Percentiles rank a stretch among this genome's conserved stretches.
These are phyloP conservation scores for Populus deltoides DNA, from an alignment of 345 rosid genomes.

Conservation along the genomic window DNA sequence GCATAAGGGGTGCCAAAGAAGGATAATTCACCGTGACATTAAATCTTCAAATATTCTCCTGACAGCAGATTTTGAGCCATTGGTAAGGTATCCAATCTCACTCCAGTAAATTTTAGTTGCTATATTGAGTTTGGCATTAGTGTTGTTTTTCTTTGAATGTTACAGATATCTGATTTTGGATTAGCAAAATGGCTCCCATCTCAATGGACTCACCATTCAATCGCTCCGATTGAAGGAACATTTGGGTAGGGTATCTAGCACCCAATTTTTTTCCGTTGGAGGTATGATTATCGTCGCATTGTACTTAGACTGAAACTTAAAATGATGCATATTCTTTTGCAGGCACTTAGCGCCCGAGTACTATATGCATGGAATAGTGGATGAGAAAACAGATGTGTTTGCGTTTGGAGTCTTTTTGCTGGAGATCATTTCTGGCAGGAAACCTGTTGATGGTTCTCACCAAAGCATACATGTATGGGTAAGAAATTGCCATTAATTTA, in stretches of 20 bases:
- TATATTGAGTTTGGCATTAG: neutral
- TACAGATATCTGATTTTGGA: conserved; percentile 90
- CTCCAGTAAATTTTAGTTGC: neutral
- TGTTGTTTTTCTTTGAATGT: neutral
- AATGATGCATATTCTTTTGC: neutral
- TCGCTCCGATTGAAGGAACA: conserved; percentile 97
- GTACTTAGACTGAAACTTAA: neutral
- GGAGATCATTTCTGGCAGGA: conserved; percentile 84
- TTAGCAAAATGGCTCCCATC: conserved; percentile 98
- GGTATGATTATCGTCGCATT: neutral
- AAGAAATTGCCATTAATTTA: conserved; percentile 12
- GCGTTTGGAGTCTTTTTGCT: conserved; percentile 91
- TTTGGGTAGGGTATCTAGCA: conserved; percentile 58
- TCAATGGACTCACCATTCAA: conserved; percentile 97
- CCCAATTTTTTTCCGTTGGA: neutral
- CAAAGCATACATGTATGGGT: conserved; percentile 95
- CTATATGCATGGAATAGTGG: conserved; percentile 93
- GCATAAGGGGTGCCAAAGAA: conserved; percentile 86
- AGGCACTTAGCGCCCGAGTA: conserved; percentile 98
- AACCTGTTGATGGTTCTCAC: conserved; percentile 84
- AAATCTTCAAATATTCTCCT: conserved; percentile 85
- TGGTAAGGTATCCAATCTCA: conserved; percentile 33
- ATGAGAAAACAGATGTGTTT: conserved; percentile 95
- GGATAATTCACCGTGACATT: conserved; percentile 95
- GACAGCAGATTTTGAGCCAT: conserved; percentile 78